Percentiles rank a stretch among this genome's conserved stretches.
Conservation (phyloP, 2,329 filamentous ascomycete species). For the Aspergillus sojae region DNA sequence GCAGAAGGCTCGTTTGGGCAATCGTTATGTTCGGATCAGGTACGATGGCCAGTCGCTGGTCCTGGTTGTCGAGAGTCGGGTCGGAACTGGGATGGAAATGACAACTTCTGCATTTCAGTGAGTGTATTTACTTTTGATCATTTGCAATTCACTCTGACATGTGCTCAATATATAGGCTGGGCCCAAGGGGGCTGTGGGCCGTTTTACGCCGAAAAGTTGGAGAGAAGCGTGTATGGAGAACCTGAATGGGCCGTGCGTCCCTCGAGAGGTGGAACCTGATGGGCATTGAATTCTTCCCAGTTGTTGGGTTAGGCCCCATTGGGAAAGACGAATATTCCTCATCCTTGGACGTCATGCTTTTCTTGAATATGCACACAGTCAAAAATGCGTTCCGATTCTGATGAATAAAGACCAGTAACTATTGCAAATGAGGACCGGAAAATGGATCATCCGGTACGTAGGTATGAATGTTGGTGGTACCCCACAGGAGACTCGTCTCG, state of each 20-base stretch:
- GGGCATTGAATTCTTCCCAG: neutral
- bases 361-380: neutral
- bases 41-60: constrained; percentile 3
- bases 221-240: neutral
- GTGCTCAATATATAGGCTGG: neutral
- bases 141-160: neutral
- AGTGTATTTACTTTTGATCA: neutral
- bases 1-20: neutral
- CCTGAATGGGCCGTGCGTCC: neutral
- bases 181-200: constrained; percentile 5
- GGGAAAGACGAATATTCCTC: neutral
- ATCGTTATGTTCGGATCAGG: constrained; percentile 1
- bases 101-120: constrained; percentile 3
- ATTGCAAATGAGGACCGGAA: neutral
- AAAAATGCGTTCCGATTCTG: neutral
- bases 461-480: neutral
- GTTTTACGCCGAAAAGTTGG: constrained; percentile 6
- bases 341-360: neutral
- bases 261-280: neutral
- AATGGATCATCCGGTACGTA: neutral
- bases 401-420: neutral
- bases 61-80: neutral
- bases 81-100: constrained; percentile 2
- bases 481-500: neutral
- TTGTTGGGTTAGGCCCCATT: neutral